phyloP scores from a whole-genome alignment of 2,329 filamentous ascomycete species.

The Botrytis fragariae region DNA sequence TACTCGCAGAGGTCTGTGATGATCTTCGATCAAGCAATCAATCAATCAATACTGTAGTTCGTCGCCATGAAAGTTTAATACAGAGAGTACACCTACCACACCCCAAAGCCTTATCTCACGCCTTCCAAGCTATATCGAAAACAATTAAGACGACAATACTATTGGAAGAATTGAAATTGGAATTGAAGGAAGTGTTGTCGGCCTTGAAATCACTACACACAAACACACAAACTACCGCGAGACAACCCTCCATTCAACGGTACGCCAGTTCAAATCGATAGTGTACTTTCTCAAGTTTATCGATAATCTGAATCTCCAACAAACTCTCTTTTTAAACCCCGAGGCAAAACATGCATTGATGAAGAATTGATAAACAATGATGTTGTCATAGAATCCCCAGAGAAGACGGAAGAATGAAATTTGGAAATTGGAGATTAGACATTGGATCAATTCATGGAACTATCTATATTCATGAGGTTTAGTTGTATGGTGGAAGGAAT shows the following conservation, averaged over 20 bases:
- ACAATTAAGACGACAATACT: neutral
- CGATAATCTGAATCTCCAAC: neutral
- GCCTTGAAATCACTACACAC: neutral
- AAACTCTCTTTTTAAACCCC: neutral
- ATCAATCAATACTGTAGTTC: neutral
- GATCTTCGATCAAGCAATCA: neutral
- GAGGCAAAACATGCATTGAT: neutral
- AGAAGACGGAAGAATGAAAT: neutral
- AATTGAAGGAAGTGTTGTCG: neutral
- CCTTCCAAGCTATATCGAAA: neutral
- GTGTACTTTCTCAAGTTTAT: neutral
- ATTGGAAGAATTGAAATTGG: neutral
- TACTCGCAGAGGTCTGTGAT: neutral
- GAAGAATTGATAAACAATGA: neutral
- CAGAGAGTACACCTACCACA: neutral
- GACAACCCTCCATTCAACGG: neutral
- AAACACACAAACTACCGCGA: neutral
- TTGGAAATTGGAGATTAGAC: neutral
- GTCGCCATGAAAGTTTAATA: neutral
- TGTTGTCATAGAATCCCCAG: neutral
- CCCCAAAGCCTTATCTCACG: neutral
- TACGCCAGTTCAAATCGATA: neutral
- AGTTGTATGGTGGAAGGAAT: neutral
- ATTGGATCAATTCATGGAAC: neutral
- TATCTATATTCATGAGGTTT: neutral